A percentile compares a stretch with the other conserved stretches of the same genome.
Evolutionary conservation across 768 basidiomycete species (phyloP).

Genomic region (Coprinopsis strossmayeri): DNA sequence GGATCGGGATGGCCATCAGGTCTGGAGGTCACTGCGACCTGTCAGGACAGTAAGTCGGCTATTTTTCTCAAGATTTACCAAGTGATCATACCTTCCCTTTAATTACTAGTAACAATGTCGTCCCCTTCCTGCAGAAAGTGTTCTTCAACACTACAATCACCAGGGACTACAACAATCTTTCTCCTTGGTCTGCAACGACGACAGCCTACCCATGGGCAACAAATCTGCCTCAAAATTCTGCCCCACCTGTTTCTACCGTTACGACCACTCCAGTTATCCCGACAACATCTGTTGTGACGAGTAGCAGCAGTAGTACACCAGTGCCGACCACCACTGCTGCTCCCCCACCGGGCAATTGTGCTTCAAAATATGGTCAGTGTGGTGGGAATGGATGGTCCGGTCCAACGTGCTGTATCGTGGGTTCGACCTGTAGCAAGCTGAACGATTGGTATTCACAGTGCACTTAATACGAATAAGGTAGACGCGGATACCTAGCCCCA

Average conservation of each 20-base stretch:
- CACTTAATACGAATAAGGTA: no score
- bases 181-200: conserved; percentile 9
- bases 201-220: conserved; percentile 8
- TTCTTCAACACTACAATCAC: conserved; percentile 13
- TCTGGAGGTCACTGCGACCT: conserved; percentile 9
- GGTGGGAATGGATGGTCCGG: conserved; percentile 34
- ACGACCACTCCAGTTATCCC: conserved; percentile 3
- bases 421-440: conserved; percentile 22
- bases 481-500: no score
- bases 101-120: conserved; percentile 11
- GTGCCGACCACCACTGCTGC: neutral
- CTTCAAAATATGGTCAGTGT: conserved; percentile 22
- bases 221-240: conserved; percentile 3
- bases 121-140: conserved; percentile 12
- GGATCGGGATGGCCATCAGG: conserved; percentile 12
- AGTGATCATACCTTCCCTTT: neutral
- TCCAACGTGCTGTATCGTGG: conserved; percentile 27
- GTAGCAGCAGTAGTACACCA: no score
- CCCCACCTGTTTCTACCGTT: neutral
- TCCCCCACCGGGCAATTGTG: neutral
- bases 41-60: conserved; percentile 12
- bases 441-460: conserved; percentile 33
- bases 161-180: conserved; percentile 11
- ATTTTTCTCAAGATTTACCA: neutral
- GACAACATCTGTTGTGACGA: conserved; percentile 4